A percentile compares a stretch with the other conserved stretches of the same genome.
phyloP scores from a whole-genome alignment of 2,329 filamentous ascomycete species.

The Cercospora sesami region DNA sequence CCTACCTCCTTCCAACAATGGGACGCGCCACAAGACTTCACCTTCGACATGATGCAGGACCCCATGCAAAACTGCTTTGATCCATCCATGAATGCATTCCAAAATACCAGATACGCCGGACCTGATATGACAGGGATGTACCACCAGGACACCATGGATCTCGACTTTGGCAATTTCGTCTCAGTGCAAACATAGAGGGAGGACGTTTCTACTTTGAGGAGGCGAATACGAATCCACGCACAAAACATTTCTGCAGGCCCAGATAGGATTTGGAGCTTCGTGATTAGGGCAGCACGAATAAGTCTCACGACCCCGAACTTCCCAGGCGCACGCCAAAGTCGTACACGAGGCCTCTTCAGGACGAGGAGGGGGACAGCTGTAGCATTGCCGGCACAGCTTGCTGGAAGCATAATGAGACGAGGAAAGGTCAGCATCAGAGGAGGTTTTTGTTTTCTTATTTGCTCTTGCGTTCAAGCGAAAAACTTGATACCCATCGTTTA shows the following conservation, averaged over 20 bases:
- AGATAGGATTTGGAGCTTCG: background rate
- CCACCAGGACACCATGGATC: background rate
- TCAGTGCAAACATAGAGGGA: constrained; percentile 8
- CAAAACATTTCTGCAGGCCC: background rate
- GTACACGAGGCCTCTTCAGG: background rate
- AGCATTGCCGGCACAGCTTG: background rate
- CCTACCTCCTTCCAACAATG: constrained; percentile 4
- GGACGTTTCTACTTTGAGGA: background rate
- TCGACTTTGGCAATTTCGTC: constrained; percentile 8
- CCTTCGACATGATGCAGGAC: constrained; percentile 8
- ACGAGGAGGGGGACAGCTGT: background rate
- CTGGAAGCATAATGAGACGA: background rate
- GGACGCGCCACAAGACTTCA: constrained; percentile 1
- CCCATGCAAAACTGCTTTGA: background rate
- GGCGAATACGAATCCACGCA: background rate
- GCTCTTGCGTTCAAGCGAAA: constrained; percentile 15
- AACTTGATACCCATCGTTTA: constrained; percentile 7
- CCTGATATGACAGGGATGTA: constrained; percentile 1
- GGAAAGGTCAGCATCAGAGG: background rate
- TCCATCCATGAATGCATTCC: background rate
- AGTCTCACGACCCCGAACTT: background rate
- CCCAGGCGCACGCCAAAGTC: background rate
- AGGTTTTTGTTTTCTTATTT: background rate
- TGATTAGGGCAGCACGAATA: background rate
- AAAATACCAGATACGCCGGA: background rate